phyloP scores from a whole-genome alignment of 495 filamentous ascomycete species.

The Xylaria scruposa region DNA sequence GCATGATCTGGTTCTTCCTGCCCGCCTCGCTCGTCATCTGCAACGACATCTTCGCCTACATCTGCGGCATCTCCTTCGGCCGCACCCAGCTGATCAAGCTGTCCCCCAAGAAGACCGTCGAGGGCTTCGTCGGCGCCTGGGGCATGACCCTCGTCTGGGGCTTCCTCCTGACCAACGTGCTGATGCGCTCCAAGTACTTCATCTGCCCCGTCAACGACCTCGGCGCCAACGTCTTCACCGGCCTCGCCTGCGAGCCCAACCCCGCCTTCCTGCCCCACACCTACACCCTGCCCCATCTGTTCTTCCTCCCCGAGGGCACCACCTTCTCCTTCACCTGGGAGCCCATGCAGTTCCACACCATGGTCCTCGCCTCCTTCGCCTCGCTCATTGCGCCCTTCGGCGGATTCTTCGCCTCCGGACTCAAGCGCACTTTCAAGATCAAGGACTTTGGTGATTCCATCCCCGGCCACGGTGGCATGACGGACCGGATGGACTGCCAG shows the following conservation, averaged over 20 bases:
- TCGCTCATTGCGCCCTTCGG: constrained; percentile 98
- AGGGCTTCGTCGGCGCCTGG: constrained; percentile 98
- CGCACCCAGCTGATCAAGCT: constrained; percentile 97
- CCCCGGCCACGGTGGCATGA: constrained; percentile 97
- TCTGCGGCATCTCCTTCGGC: constrained; percentile 96
- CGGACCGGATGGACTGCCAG: constrained; percentile 99
- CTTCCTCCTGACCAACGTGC: constrained; percentile 78
- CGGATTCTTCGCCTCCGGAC: constrained; percentile 96
- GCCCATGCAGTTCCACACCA: constrained; percentile 95
- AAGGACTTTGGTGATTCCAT: constrained; percentile 99
- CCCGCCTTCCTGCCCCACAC: constrained; percentile 84
- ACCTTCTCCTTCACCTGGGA: constrained; percentile 66
- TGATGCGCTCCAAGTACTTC: constrained; percentile 96
- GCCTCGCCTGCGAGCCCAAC: constrained; percentile 92
- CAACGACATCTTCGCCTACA: constrained; percentile 98
- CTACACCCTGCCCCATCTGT: constrained; percentile 78
- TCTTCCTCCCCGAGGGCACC: constrained; percentile 62
- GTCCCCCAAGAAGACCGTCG: constrained; percentile 99
- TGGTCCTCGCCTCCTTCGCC: constrained; percentile 90
- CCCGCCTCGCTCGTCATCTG: constrained; percentile 94
- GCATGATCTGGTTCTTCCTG: constrained; percentile 99
- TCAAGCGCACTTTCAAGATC: constrained; percentile 99
- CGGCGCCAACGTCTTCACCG: constrained; percentile 88
- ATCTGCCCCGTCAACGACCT: constrained; percentile 98
- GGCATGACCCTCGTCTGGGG: constrained; percentile 90